Evolutionary conservation across 805 yeast species (phyloP).

Genomic region (Ogataea saltuana): DNA sequence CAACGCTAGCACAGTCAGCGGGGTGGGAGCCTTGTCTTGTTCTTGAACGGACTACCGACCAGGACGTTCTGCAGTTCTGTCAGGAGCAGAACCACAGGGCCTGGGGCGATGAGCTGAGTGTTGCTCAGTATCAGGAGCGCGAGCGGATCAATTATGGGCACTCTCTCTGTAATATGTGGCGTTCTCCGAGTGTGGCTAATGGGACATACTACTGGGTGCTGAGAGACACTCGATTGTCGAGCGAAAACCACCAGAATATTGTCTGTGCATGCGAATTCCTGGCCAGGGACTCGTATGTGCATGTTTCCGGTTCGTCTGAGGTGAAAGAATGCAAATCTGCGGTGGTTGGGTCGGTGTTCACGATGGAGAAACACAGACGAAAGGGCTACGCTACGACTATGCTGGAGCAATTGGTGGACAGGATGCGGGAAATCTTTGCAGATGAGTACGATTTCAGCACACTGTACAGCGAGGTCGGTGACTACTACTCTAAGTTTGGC

Average conservation of each 20-base stretch:
- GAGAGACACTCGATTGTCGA: slow-evolving; percentile 19
- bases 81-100: slow-evolving; percentile 23
- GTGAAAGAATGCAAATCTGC: slow-evolving; percentile 20
- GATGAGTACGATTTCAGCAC: slow-evolving; percentile 39
- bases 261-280: slow-evolving; percentile 35
- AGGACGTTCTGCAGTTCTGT: slow-evolving; percentile 21
- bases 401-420: slow-evolving; percentile 40
- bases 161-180: slow-evolving; percentile 24
- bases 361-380: slow-evolving; percentile 47
- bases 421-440: slow-evolving; percentile 17
- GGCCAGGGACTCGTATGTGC: slow-evolving; percentile 25
- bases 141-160: slow-evolving; percentile 23
- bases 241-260: slow-evolving; percentile 20
- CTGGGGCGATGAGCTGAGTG: slow-evolving; percentile 31
- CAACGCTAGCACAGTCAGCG: no score
- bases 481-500: slow-evolving; percentile 64
- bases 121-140: slow-evolving; percentile 27
- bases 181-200: slow-evolving; percentile 11
- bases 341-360: slow-evolving; percentile 62
- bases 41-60: slow-evolving; percentile 24
- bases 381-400: slow-evolving; percentile 56
- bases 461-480: slow-evolving; percentile 75
- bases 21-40: slow-evolving; percentile 2
- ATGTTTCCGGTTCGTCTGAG: slow-evolving; percentile 4
- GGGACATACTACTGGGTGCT: slow-evolving; percentile 33